Evolutionary conservation across 257 asterid species (phyloP).

Genomic region (Solanum corneliomulleri): DNA sequence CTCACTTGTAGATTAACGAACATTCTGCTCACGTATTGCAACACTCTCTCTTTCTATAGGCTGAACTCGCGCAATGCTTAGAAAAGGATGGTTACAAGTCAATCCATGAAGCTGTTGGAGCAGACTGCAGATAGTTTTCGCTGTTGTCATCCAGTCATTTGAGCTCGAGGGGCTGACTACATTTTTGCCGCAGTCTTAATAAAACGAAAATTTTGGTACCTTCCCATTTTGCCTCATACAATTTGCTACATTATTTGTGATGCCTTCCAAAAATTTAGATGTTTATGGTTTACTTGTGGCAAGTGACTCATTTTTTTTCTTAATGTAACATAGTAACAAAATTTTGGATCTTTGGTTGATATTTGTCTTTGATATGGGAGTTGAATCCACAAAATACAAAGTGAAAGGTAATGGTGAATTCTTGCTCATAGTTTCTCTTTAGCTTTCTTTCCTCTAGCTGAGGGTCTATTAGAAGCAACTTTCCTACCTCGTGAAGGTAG

Average conservation of each 20-base stretch:
- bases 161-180: not conserved
- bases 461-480: not conserved
- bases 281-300: not conserved
- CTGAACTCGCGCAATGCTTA: constrained; percentile 74
- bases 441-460: not conserved
- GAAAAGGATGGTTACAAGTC: constrained; percentile 85
- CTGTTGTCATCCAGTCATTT: not conserved
- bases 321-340: not conserved
- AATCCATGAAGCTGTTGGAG: constrained; percentile 74
- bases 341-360: constrained; percentile 2
- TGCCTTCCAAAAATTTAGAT: not conserved
- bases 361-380: not conserved
- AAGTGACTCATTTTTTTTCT: not conserved
- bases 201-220: not conserved
- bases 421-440: not conserved
- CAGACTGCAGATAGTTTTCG: constrained; percentile 55
- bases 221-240: not conserved
- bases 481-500: not conserved
- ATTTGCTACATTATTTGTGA: not conserved
- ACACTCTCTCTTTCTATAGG: constrained; percentile 20
- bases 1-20: not conserved
- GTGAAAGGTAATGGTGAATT: not conserved
- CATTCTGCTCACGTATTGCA: not conserved
- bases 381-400: not conserved
- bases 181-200: not conserved